A percentile compares a stretch with the other conserved stretches of the same genome.
These are phyloP conservation scores for Coemansia sp. DNA, from an alignment of 192 early-diverging fungal genomes.

Conservation along the genomic window DNA sequence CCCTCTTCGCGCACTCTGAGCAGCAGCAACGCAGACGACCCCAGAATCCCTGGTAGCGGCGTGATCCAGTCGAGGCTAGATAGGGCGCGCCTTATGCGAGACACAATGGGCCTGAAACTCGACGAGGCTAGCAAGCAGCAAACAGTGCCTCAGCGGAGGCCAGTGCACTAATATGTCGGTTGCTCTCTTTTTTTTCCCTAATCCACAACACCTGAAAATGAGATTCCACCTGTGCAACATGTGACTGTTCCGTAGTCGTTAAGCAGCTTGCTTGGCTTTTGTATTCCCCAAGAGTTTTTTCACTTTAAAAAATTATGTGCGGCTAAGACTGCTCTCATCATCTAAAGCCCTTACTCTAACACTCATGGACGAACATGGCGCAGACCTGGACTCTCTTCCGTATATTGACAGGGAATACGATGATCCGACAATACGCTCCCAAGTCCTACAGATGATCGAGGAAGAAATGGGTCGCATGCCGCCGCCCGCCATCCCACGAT, in stretches of 20 bases:
- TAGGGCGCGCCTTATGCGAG: constrained; percentile 27
- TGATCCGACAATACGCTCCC: constrained; percentile 23
- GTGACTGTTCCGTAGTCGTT: background rate
- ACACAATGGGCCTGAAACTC: constrained; percentile 21
- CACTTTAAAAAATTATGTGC: background rate
- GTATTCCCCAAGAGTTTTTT: background rate
- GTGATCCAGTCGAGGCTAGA: constrained; percentile 32
- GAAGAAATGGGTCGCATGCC: constrained; percentile 40
- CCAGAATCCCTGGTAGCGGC: constrained; percentile 9
- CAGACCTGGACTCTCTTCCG: constrained; percentile 34
- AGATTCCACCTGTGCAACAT: background rate
- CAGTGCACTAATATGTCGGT: background rate
- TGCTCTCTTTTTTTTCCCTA: background rate
- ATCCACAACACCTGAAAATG: background rate
- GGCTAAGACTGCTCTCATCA: no score
- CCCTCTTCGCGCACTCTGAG: constrained; percentile 12
- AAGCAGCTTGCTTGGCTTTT: background rate
- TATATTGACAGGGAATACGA: constrained; percentile 54
- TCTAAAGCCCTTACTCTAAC: no score
- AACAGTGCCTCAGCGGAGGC: constrained; percentile 39
- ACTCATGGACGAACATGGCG: constrained; percentile 1
- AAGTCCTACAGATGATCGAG: constrained; percentile 29
- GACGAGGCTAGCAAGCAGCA: constrained; percentile 26
- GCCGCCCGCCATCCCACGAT: constrained; percentile 26
- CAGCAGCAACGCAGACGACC: constrained; percentile 8